Evolutionary conservation across 768 basidiomycete genomes (phyloP).

Genomic region (Pilatotrama ljubarskyi): DNA sequence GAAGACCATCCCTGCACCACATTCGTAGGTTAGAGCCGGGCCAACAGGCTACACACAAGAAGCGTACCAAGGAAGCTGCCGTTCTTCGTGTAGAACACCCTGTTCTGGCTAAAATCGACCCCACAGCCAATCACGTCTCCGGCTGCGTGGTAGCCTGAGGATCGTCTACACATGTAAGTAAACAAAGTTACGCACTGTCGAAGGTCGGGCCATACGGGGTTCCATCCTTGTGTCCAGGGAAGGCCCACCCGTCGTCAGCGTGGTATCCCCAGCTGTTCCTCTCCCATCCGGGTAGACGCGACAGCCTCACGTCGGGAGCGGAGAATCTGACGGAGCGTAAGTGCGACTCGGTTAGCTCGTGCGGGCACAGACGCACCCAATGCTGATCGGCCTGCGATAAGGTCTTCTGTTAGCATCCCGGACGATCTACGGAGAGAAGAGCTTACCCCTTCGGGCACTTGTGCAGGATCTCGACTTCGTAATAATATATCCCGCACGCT

Average conservation of each 20-base stretch:
- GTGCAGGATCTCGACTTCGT: conserved; percentile 82
- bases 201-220: conserved; percentile 76
- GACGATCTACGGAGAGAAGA: background rate
- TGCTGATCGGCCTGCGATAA: conserved; percentile 65
- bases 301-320: conserved; percentile 60
- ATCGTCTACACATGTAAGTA: background rate
- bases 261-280: conserved; percentile 88
- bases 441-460: conserved; percentile 80
- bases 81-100: conserved; percentile 90
- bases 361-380: conserved; percentile 57
- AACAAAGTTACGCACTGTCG: conserved; percentile 57
- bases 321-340: conserved; percentile 54
- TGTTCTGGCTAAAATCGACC: conserved; percentile 80
- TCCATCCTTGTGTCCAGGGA: conserved; percentile 72
- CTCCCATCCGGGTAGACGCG: conserved; percentile 86
- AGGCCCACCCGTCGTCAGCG: conserved; percentile 83
- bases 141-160: conserved; percentile 44
- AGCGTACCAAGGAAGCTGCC: conserved; percentile 64
- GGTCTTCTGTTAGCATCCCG: background rate
- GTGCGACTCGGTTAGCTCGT: background rate
- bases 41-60: background rate
- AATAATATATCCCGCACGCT: conserved; percentile 92
- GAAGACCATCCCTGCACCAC: conserved; percentile 59
- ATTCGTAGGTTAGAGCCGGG: conserved; percentile 5
- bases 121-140: conserved; percentile 92